Conservation (phyloP, 139 green algal genomes). For the Micractinium conductrix region DNA sequence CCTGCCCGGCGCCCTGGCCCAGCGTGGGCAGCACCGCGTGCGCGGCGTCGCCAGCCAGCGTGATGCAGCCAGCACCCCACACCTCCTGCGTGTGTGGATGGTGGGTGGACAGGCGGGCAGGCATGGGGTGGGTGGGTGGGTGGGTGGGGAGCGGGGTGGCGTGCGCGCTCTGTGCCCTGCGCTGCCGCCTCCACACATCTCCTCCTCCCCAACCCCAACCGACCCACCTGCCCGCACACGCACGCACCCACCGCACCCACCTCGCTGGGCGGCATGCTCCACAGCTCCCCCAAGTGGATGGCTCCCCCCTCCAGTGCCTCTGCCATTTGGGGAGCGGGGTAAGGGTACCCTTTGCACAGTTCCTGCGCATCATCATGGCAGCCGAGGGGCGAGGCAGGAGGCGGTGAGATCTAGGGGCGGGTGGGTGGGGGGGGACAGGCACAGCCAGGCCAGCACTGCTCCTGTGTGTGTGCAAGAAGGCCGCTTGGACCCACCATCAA, state of each 20-base stretch:
- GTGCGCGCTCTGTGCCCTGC: too few relatives aligned
- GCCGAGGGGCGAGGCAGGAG: neutral
- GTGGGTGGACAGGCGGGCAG: neutral
- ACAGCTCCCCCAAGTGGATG: conserved; percentile 3
- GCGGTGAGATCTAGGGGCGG: neutral
- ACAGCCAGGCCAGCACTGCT: neutral
- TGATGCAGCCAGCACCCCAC: conserved; percentile 2
- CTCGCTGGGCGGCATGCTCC: neutral
- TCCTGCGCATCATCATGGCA: neutral
- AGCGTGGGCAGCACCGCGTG: conserved; percentile 14
- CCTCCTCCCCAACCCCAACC: too few relatives aligned
- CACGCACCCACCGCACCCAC: neutral
- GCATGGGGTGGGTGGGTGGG: too few relatives aligned
- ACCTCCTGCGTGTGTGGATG: neutral
- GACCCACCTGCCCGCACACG: too few relatives aligned
- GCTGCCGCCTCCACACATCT: too few relatives aligned
- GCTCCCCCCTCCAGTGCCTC: neutral
- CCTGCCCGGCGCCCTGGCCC: conserved; percentile 8
- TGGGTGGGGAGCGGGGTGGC: too few relatives aligned
- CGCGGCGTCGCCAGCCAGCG: neutral
- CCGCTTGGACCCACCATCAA: neutral
- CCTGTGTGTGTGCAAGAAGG: too few relatives aligned
- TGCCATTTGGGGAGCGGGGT: neutral
- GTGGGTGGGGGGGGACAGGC: neutral
- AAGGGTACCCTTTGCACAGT: neutral